Base-by-base conservation (phyloP, 2,329 filamentous ascomycete species). In the Apiospora saccharicola region DNA sequence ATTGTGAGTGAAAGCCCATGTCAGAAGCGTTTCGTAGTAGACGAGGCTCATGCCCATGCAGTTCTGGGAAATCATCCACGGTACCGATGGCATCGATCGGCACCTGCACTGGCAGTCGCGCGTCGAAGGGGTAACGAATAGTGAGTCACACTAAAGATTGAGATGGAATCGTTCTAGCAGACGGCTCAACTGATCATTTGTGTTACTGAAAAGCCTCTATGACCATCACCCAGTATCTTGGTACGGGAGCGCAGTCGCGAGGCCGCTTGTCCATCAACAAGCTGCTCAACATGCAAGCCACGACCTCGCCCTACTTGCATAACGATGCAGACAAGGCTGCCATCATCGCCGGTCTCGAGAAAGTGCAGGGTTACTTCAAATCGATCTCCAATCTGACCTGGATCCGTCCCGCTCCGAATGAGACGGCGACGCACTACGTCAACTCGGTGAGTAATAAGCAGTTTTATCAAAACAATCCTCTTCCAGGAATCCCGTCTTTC, bases 91-190 rank as follows among this genome's bases (percentile, higher is more conserved):
- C 43, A 87, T 90, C 71, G 85, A 87, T 8, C 86, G 90, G 61
- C 88, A 91, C 74, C 81, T 92, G 30, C 90, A 92, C 77, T 92
- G 88, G 84, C 91, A 90, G 24, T 87, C 89, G 53, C 86, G 90
- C 72, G 89, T 91, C 47, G 90, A 91, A 73, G 87, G 75, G 10
- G 71, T 71, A 2, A 73, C 19, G 61, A 75, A 75, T 4, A 77
- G 76, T 76, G 61, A 73, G 73, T 68, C 10, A 51, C n/a, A 12
- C 4, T 22, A 14, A 10, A 24, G n/a, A 10, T 19, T 37, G 16
- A 16, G 12, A 37, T 22, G 30, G 3, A 5, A 34, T 16, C 6
- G 30, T n/a, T 2, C 4, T 14, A 16, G 14, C 1, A 10, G 19
- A 41, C 8, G 4, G 4, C 30, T n/a, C 6, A 14, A 22, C 10